These are phyloP conservation scores for Termitomyces sp. DNA, from an alignment of 768 basidiomycete species.

Conservation along the genomic window DNA sequence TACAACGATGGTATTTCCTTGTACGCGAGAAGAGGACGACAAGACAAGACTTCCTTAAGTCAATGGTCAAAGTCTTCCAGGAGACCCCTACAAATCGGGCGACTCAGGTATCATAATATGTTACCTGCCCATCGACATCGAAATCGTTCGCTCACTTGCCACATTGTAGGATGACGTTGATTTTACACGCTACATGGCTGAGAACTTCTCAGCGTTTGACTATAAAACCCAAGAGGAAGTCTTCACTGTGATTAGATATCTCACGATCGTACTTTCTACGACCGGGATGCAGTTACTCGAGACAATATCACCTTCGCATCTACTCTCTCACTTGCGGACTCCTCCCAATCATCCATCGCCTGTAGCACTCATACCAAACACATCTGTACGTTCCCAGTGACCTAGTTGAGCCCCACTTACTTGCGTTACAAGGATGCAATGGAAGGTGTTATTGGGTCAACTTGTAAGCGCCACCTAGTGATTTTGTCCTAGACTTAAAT, in stretches of 20 bases:
- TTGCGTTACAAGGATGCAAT: slow-evolving; percentile 13
- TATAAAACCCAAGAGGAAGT: slow-evolving; percentile 96
- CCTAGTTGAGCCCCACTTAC: not conserved
- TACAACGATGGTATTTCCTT: slow-evolving; percentile 88
- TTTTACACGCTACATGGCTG: slow-evolving; percentile 89
- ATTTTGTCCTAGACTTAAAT: not conserved
- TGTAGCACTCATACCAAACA: slow-evolving; percentile 5
- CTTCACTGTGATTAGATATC: slow-evolving; percentile 73
- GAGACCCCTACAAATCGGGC: slow-evolving; percentile 53
- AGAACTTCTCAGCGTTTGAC: slow-evolving; percentile 88
- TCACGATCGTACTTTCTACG: slow-evolving; percentile 72
- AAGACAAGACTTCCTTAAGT: slow-evolving; percentile 82
- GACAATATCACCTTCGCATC: slow-evolving; percentile 61
- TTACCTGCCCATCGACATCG: not conserved
- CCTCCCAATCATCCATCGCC: slow-evolving; percentile 12
- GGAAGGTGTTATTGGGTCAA: slow-evolving; percentile 12
- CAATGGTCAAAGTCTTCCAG: slow-evolving; percentile 79
- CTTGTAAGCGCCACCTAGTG: not conserved
- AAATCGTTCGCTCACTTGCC: not conserved
- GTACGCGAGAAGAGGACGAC: slow-evolving; percentile 86
- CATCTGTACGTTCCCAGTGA: slow-evolving; percentile 2
- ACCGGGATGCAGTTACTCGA: slow-evolving; percentile 82
- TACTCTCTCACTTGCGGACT: slow-evolving; percentile 56
- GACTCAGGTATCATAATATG: slow-evolving; percentile 40
- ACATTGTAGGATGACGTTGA: slow-evolving; percentile 66